Base-by-base conservation (phyloP, 139 green algal genomes). In the Tetraselmis striata region DNA sequence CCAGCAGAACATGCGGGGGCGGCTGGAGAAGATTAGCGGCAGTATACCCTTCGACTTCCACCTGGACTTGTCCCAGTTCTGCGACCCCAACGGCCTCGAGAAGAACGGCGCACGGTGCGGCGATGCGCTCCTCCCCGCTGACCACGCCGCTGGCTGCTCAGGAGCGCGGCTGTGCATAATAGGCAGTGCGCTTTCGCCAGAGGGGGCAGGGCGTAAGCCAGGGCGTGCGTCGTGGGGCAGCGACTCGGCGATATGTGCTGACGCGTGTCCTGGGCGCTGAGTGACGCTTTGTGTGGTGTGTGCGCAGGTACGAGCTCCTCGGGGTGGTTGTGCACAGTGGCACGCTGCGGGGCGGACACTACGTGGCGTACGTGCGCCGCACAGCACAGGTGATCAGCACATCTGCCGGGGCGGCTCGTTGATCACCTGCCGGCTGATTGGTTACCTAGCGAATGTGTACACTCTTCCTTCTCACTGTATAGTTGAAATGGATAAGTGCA, bases 241-340 rank as follows among this genome's bases (percentile, higher is more conserved):
- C n/a, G n/a, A n/a, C n/a, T n/a, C n/a, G n/a, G n/a, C n/a, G n/a
- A n/a, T n/a, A n/a, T n/a, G n/a, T n/a, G n/a, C n/a, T n/a, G n/a
- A n/a, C n/a, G n/a, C n/a, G n/a, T n/a, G n/a, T n/a, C n/a, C n/a
- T n/a, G n/a, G n/a, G n/a, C n/a, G n/a, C n/a, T n/a, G n/a, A n/a
- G n/a, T n/a, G n/a, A n/a, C n/a, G n/a, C n/a, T n/a, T n/a, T n/a
- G n/a, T n/a, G n/a, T n/a, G n/a, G n/a, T n/a, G n/a, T n/a, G n/a
- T n/a, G n/a, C n/a, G n/a, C 45, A 24, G 32, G 59, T 95, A 95
- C 76, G 86, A 88, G 29, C 85, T 95, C 81, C 76, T 90, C 24
- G 92, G 91, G 27, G 79, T 93, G n/a, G 90, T 95, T 59, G 91
- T 93, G 87, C 92, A 95, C 79, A 88, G 84, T 31, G 92, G 92